phyloP scores from a whole-genome alignment of 2,329 filamentous ascomycete species.

The Ceratocystis cubensis region DNA sequence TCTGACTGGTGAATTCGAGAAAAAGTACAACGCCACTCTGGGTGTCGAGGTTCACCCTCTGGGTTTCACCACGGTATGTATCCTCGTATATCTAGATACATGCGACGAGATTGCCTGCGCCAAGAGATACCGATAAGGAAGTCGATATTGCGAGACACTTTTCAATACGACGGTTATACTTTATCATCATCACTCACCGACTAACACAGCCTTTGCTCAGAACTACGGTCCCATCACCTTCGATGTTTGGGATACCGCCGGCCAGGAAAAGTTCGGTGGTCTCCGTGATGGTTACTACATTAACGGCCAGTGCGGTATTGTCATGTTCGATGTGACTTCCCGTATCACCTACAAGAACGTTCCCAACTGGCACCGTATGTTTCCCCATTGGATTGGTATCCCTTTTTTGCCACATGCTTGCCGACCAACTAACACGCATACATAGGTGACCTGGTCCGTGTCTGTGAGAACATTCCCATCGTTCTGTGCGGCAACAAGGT shows the following conservation, averaged over 20 bases:
- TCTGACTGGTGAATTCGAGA: constrained; percentile 99
- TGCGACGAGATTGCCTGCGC: constrained; percentile 22
- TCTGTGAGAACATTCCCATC: constrained; percentile 98
- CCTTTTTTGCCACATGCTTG: not conserved
- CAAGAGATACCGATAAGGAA: not conserved
- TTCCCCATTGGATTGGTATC: not conserved
- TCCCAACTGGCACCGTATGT: constrained; percentile 99
- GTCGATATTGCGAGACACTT: not conserved
- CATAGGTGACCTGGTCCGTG: constrained; percentile 88
- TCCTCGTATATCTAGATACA: constrained; percentile 22
- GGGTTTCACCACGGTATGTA: constrained; percentile 88
- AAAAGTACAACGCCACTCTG: constrained; percentile 99
- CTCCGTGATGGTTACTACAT: constrained; percentile 99
- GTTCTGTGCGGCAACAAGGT: constrained; percentile 99
- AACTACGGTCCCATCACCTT: constrained; percentile 97
- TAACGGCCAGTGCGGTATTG: constrained; percentile 99
- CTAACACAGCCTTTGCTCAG: constrained; percentile 31
- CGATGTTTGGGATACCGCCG: constrained; percentile 98
- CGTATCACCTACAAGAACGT: constrained; percentile 99
- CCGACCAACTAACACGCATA: constrained; percentile 2
- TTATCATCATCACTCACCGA: not conserved
- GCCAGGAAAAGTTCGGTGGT: constrained; percentile 99
- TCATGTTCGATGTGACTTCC: constrained; percentile 99
- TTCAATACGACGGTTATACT: not conserved
- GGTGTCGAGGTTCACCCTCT: constrained; percentile 99